Percentiles rank a stretch among this genome's conserved stretches.
Evolutionary conservation across 306 rosid genomes (phyloP).

Genomic region (Oemleria cerasiformis): DNA sequence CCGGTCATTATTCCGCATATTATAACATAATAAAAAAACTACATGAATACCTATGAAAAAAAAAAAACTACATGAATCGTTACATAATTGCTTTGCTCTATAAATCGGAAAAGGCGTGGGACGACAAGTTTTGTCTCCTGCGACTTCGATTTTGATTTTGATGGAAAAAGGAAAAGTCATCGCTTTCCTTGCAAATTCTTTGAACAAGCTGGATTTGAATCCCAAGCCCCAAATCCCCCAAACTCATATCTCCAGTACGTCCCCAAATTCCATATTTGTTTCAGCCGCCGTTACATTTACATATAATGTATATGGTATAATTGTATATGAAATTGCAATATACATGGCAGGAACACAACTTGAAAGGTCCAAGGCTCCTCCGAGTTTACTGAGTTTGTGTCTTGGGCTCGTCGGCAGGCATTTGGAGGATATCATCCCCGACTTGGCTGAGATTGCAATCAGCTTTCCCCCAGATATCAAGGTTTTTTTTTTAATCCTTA

Average conservation of each 20-base stretch:
- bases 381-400: slow-evolving; percentile 67
- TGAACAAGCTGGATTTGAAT: slow-evolving; percentile 52
- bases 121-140: neutral
- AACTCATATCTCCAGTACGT: slow-evolving; percentile 40
- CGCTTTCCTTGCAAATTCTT: slow-evolving; percentile 31
- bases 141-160: slow-evolving; percentile 22
- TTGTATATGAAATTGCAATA: neutral
- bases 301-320: neutral
- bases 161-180: slow-evolving; percentile 62
- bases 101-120: neutral
- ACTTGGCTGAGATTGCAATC: slow-evolving; percentile 63
- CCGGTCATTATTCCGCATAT: no score
- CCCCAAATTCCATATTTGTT: neutral
- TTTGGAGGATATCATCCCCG: slow-evolving; percentile 75
- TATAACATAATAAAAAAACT: no score
- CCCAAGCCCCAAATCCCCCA: slow-evolving; percentile 27
- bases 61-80: no score
- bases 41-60: no score
- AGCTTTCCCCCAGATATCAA: slow-evolving; percentile 68
- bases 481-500: neutral
- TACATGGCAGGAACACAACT: slow-evolving; percentile 38
- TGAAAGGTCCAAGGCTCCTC: slow-evolving; percentile 53
- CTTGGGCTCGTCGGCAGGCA: slow-evolving; percentile 74
- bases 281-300: neutral
- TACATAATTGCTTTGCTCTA: no score